A percentile compares a stretch with the other conserved stretches of the same genome.
phyloP scores from a whole-genome alignment of 768 basidiomycete genomes.

The Psilocybe cubensis region DNA sequence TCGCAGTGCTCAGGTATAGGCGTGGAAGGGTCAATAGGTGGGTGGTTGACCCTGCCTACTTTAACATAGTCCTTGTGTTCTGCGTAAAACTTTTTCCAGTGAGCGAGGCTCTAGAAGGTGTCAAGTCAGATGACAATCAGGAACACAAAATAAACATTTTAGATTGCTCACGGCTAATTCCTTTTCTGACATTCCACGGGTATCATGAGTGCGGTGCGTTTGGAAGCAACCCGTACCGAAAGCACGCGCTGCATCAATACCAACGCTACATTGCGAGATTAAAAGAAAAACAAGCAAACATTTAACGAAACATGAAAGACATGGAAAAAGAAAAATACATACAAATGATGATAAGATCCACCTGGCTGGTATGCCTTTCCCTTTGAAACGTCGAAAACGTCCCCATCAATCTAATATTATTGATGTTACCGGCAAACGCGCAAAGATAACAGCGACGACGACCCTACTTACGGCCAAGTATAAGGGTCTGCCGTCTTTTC shows the following conservation, averaged over 20 bases:
- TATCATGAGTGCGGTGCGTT: conserved; percentile 89
- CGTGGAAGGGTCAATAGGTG: conserved; percentile 73
- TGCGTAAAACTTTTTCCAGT: conserved; percentile 92
- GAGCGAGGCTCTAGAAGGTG: conserved; percentile 61
- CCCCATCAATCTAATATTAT: conserved; percentile 78
- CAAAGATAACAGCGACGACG: conserved; percentile 13
- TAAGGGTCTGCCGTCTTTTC: conserved; percentile 66
- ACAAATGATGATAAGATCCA: conserved; percentile 81
- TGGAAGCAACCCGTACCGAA: conserved; percentile 95
- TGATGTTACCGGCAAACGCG: conserved; percentile 18
- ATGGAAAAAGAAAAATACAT: conserved; percentile 27
- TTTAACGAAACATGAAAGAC: too few species aligned
- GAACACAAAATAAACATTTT: background rate
- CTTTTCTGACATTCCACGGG: conserved; percentile 73
- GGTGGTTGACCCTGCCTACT: conserved; percentile 77
- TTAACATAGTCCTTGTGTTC: conserved; percentile 80
- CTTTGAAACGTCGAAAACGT: conserved; percentile 90
- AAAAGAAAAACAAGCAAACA: conserved; percentile 20
- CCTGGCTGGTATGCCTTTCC: conserved; percentile 86
- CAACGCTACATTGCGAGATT: conserved; percentile 53
- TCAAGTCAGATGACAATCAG: conserved; percentile 1
- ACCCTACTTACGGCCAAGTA: conserved; percentile 76
- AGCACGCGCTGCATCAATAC: conserved; percentile 87
- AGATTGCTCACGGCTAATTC: conserved; percentile 66
- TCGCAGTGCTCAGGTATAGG: conserved; percentile 80